A percentile compares a stretch with the other conserved stretches of the same genome.
phyloP scores from a whole-genome alignment of 306 rosid species.

The Vigna radiata region DNA sequence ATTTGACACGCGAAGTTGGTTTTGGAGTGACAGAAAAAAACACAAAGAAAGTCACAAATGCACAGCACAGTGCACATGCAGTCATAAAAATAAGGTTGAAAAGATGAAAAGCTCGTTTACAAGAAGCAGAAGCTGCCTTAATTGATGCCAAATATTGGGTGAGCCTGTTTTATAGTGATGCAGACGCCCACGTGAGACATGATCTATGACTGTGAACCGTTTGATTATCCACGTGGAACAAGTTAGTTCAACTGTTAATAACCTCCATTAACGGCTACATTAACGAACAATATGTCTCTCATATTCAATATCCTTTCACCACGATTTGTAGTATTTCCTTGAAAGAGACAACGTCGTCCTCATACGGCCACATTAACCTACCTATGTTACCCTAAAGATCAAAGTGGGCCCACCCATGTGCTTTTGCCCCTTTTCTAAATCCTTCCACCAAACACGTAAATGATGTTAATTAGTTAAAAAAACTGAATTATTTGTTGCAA shows the following conservation, averaged over 20 bases:
- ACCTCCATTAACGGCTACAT: constrained; percentile 59
- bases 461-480: background rate
- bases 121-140: background rate
- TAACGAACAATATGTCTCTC: constrained; percentile 26
- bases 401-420: constrained; percentile 46
- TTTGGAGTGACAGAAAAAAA: background rate
- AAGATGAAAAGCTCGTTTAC: background rate
- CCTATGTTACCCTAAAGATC: constrained; percentile 20
- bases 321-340: constrained; percentile 43
- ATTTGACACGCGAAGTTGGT: background rate
- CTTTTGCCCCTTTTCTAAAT: constrained; percentile 5
- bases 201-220: background rate
- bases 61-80: background rate
- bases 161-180: constrained; percentile 29
- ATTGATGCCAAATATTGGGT: constrained; percentile 41
- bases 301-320: constrained; percentile 17
- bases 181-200: constrained; percentile 33
- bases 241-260: constrained; percentile 45
- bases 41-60: background rate
- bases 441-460: background rate
- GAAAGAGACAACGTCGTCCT: constrained; percentile 50
- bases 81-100: background rate
- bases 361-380: constrained; percentile 4
- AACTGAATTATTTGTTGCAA: background rate
- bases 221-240: background rate